phyloP scores from a whole-genome alignment of 768 basidiomycete genomes.

The Russula lepida region DNA sequence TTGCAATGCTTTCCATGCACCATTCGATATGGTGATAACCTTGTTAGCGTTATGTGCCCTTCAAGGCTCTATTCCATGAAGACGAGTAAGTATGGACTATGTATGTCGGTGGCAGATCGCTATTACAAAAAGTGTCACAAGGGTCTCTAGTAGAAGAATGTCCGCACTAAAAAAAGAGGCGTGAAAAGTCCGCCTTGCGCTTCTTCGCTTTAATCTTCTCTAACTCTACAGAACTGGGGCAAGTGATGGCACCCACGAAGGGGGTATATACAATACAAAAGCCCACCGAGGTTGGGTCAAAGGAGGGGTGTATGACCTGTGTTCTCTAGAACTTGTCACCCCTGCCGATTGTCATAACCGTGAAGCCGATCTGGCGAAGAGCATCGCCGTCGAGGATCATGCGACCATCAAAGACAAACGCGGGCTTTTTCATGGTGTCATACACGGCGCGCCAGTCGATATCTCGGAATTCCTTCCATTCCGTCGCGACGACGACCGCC shows the following conservation, averaged over 20 bases:
- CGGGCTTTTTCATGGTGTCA: slow-evolving; percentile 90
- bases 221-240: background rate
- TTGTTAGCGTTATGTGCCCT: background rate
- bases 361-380: slow-evolving; percentile 85
- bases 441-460: slow-evolving; percentile 90
- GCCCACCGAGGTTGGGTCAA: background rate
- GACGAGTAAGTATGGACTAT: background rate
- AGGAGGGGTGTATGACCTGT: background rate
- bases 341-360: slow-evolving; percentile 58
- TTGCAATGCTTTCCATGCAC: background rate
- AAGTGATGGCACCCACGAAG: background rate
- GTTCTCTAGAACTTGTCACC: slow-evolving; percentile 33
- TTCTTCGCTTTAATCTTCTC: background rate
- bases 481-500: slow-evolving; percentile 92
- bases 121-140: background rate
- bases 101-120: background rate
- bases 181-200: background rate
- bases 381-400: slow-evolving; percentile 76
- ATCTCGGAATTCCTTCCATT: slow-evolving; percentile 93
- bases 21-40: no score
- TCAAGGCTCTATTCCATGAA: background rate
- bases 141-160: background rate
- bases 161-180: background rate
- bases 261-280: background rate
- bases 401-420: slow-evolving; percentile 93